phyloP scores from a whole-genome alignment of 768 basidiomycete species.

The Galerina marginata region DNA sequence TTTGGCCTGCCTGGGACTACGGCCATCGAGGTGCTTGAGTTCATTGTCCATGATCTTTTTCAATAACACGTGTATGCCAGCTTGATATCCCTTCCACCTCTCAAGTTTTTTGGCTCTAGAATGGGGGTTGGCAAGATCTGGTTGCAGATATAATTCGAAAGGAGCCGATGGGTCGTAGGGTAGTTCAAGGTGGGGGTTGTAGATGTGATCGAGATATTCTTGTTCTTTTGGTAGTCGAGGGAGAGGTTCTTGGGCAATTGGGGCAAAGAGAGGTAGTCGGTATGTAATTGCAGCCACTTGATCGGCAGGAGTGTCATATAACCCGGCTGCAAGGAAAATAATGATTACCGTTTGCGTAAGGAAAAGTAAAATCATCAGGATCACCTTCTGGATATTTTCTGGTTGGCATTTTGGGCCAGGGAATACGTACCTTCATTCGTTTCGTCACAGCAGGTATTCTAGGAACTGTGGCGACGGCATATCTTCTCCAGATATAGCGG shows the following conservation, averaged over 20 bases:
- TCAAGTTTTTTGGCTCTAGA: constrained; percentile 81
- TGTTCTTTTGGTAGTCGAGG: constrained; percentile 54
- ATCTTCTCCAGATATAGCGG: constrained; percentile 76
- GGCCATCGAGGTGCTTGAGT: constrained; percentile 60
- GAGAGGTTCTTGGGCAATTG: constrained; percentile 38
- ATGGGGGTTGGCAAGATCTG: constrained; percentile 83
- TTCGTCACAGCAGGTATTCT: constrained; percentile 47
- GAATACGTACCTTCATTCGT: constrained; percentile 52
- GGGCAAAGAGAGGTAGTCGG: constrained; percentile 59
- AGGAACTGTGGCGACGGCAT: constrained; percentile 69
- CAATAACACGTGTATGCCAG: constrained; percentile 53
- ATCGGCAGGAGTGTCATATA: constrained; percentile 70
- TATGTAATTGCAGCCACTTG: constrained; percentile 75
- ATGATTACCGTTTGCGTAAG: constrained; percentile 1
- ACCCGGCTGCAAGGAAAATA: constrained; percentile 43
- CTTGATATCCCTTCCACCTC: constrained; percentile 69
- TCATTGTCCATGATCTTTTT: constrained; percentile 60
- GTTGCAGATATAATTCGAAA: constrained; percentile 66
- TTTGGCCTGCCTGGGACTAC: constrained; percentile 63
- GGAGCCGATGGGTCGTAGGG: constrained; percentile 58
- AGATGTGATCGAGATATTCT: constrained; percentile 62
- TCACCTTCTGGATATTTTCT: constrained; percentile 50
- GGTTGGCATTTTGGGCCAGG: constrained; percentile 69
- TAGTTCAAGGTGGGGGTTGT: constrained; percentile 53
- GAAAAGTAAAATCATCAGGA: constrained; percentile 16